Base-by-base conservation (phyloP, 2,329 filamentous ascomycete species). In the Nothophaeocryptopus gaeumannii region DNA sequence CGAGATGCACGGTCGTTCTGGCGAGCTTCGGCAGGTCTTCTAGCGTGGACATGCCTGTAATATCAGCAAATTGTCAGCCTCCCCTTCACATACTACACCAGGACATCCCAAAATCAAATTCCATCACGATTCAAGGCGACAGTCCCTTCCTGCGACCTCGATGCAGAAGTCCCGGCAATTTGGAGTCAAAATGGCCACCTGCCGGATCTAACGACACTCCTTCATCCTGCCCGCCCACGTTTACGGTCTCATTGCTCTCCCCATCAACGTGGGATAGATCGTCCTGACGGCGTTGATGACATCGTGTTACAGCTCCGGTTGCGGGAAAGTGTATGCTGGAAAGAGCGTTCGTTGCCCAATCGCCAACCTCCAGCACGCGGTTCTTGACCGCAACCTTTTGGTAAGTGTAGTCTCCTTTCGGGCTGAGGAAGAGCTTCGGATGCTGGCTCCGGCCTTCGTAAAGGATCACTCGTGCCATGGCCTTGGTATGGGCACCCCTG, bases 111-210 rank as follows among this genome's bases (percentile, higher is more conserved):
- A 11, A 16, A 42, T 34, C 35, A 11, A 33, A 16, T 43, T 10
- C 31, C 34, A 16, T 49, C 46, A 33, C 5, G 10, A 33, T 44
- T 44, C 13, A 42, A 12, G 13, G 26, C 13, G 15, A 39, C 44
- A 39, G 40, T 45, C 42, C 45, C 44, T 47, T 8, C 35, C 33
- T 40, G 50, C 50, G 44, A 39, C 43, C 16, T 12, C 32, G 26
- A 38, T 39, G 39, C 30, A 43, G 40, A 34, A 43, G 40, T 43
- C 5, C 40, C 50, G 50, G 50, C 45, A 52, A 14, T 37, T 42
- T 35, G 13, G 34, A 39, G 32, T 34, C 43, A 29, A 29, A 37
- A 43, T 34, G 31, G 14, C 26, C 33, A 40, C 37, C 36, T 47
- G 30, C 44, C 45, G 39, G 32, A 15, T 47, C 34, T 39, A 15